phyloP scores from a whole-genome alignment of 1,284 basidiomycete genomes.

The Gastroboletus turbinatus region DNA sequence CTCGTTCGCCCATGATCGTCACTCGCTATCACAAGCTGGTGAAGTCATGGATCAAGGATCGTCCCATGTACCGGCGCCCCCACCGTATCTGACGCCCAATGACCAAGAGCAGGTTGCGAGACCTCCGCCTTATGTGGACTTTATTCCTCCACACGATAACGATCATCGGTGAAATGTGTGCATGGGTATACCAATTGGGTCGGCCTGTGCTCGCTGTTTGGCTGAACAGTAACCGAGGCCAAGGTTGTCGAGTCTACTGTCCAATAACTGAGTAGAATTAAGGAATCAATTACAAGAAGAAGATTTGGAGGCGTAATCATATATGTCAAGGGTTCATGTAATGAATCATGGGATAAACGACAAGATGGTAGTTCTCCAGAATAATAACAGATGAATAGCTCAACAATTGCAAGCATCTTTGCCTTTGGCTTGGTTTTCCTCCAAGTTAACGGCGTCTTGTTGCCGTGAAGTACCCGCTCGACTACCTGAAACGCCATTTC shows the following conservation, averaged over 20 bases:
- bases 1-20: constrained; percentile 32
- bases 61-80: constrained; percentile 50
- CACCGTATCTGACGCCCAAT: constrained; percentile 41
- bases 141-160: constrained; percentile 28
- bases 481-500: constrained; percentile 57
- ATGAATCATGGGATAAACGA: constrained; percentile 24
- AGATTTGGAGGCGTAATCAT: constrained; percentile 21
- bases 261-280: constrained; percentile 25
- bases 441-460: constrained; percentile 67
- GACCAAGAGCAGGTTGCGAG: constrained; percentile 39
- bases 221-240: neutral
- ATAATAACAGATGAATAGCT: constrained; percentile 26
- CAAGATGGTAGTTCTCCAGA: constrained; percentile 19
- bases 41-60: constrained; percentile 36
- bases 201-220: neutral
- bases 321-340: constrained; percentile 24
- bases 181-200: neutral
- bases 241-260: constrained; percentile 6
- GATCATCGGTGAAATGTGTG: constrained; percentile 10
- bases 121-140: constrained; percentile 46
- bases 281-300: constrained; percentile 30
- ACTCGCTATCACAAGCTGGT: constrained; percentile 27
- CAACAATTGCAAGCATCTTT: constrained; percentile 82
- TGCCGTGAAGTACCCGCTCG: constrained; percentile 53
- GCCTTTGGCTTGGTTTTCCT: constrained; percentile 63